These are phyloP conservation scores for Syzygium syzygioides DNA, from an alignment of 441 rosid species.

Conservation along the genomic window DNA sequence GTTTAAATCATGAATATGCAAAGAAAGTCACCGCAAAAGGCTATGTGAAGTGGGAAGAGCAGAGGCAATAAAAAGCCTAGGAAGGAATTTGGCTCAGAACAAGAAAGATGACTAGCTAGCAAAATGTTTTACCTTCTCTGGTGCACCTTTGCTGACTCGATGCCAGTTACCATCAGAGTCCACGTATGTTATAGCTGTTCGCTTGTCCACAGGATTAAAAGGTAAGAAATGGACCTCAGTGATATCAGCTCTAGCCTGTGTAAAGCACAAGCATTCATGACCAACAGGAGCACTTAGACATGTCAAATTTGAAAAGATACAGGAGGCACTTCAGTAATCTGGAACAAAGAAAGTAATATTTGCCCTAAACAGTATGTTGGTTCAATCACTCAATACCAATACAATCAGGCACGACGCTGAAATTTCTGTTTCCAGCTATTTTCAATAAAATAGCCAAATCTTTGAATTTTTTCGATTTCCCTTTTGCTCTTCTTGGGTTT, in stretches of 20 bases:
- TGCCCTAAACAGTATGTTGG: not conserved
- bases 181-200: constrained; percentile 54
- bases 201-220: constrained; percentile 55
- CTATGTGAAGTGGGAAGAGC: not conserved
- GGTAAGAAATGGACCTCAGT: constrained; percentile 55
- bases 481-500: no score
- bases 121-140: constrained; percentile 36
- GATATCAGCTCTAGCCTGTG: constrained; percentile 46
- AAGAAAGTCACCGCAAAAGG: not conserved
- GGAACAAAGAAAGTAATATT: not conserved
- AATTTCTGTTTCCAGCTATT: not conserved
- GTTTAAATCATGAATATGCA: no score
- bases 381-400: not conserved
- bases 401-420: not conserved
- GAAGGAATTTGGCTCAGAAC: not conserved
- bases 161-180: constrained; percentile 47
- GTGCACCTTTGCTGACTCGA: constrained; percentile 57
- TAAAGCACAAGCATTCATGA: not conserved
- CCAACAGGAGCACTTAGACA: not conserved
- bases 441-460: no score
- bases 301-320: not conserved
- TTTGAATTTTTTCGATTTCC: not conserved
- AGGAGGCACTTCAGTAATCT: not conserved
- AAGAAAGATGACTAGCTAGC: not conserved
- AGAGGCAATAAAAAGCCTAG: not conserved